Evolutionary conservation across 2,329 filamentous ascomycete species (phyloP), one percentile per base, ranked within the genome.

Genomic region (Podosphaera fusca): DNA sequence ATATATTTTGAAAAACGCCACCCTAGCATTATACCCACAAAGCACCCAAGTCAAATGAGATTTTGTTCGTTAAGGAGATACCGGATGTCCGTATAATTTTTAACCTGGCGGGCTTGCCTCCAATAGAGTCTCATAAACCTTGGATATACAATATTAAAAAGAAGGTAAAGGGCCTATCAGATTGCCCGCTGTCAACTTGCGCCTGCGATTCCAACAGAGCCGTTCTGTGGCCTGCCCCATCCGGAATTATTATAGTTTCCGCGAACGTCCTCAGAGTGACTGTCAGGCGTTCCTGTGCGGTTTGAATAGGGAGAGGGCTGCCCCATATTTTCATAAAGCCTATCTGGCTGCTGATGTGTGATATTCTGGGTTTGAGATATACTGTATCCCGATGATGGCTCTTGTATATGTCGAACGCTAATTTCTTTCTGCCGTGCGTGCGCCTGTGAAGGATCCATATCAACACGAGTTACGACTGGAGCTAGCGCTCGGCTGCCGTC

Each of bases 361-460:
- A 74, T 76, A 40, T 72, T 75, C 57, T 74, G 73, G 35, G 67
- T 67, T n/a, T 62, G 60, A 64, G 67, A 59, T 29, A 51, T 56
- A 38, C 67, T 67, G 35, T 49, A 33, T n/a, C 9, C 70, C 53
- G 69, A 63, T 10, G 72, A 68, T n/a, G 76, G 73, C 47, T 82
- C 79, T 63, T 81, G 77, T 38, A 94, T 80, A 58, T 89, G 85
- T 54, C 88, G 80, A 46, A 90, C 87, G 54, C 85, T 88, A 61
- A 80, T 83, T 69, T 94, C 88, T 66, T 87, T 84, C 64, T 87
- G 83, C 81, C 84, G 87, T 4, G 85, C 77, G 56, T 71, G 70
- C 40, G 75, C 74, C 66, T 81, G 77, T 30, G 85, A 78, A 4
- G 85, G 86, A 66, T 96, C 90, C n/a, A 84, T 87, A 67, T 95